Percentiles rank a stretch among this genome's conserved stretches.
Evolutionary conservation across 345 rosid species (phyloP).

Genomic region (Linum lewisii): DNA sequence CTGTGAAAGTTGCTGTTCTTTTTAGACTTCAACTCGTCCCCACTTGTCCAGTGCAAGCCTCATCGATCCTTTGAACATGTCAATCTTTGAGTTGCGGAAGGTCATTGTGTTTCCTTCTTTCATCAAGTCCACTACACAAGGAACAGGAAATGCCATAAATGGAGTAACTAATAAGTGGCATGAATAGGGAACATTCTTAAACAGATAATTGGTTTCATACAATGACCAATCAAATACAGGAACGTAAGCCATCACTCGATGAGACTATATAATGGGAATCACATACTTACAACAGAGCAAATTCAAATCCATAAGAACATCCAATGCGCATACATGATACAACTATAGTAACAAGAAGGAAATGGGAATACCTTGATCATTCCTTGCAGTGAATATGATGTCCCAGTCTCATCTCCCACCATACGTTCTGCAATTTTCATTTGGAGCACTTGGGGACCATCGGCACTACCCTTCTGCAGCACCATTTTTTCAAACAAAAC

Average conservation of each 20-base stretch:
- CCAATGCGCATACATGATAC: not conserved
- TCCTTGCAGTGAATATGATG: slow-evolving; percentile 76
- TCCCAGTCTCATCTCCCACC: slow-evolving; percentile 91
- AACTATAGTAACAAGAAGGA: not conserved
- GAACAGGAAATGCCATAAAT: not conserved
- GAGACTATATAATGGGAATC: too few relatives aligned
- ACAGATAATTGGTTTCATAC: too few relatives aligned
- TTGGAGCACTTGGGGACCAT: too few relatives aligned
- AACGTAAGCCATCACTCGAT: too few relatives aligned
- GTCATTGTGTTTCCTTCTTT: slow-evolving; percentile 29
- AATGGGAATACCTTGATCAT: slow-evolving; percentile 64
- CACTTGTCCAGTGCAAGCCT: slow-evolving; percentile 46
- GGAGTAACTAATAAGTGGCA: not conserved
- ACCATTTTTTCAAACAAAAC: slow-evolving; percentile 45
- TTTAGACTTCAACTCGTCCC: slow-evolving; percentile 35
- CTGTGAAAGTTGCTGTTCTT: slow-evolving; percentile 23
- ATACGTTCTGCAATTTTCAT: slow-evolving; percentile 36
- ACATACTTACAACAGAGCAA: too few relatives aligned
- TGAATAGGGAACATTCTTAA: too few relatives aligned
- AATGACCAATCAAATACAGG: not conserved
- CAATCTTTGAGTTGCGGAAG: slow-evolving; percentile 42
- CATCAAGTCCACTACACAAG: slow-evolving; percentile 34
- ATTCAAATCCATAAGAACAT: too few relatives aligned
- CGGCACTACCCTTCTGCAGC: slow-evolving; percentile 57
- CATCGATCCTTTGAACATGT: slow-evolving; percentile 40